Conservation (phyloP, 495 filamentous ascomycete genomes). For the Pseudevernia furfuracea region DNA sequence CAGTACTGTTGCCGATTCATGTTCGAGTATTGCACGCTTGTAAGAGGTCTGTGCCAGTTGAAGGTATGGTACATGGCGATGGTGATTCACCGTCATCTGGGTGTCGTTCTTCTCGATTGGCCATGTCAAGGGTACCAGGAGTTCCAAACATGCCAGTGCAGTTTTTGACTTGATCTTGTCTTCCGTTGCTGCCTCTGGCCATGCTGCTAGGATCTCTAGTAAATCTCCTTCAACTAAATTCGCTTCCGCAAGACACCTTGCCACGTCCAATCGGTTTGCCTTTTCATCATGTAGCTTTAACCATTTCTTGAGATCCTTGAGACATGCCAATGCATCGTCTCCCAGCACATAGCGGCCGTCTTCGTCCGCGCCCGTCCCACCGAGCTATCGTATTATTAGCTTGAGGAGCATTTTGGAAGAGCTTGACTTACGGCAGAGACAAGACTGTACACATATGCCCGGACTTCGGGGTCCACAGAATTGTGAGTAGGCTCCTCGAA, state of each 20-base stretch:
- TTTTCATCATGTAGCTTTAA: constrained; percentile 91
- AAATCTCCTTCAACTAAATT: constrained; percentile 89
- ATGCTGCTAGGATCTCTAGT: constrained; percentile 76
- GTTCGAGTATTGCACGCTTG: constrained; percentile 79
- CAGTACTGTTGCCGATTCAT: constrained; percentile 66
- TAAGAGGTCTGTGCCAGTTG: constrained; percentile 81
- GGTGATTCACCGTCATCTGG: constrained; percentile 86
- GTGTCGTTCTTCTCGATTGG: constrained; percentile 70
- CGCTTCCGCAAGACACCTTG: constrained; percentile 82
- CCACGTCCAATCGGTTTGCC: constrained; percentile 89
- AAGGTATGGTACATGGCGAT: constrained; percentile 80
- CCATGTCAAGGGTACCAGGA: constrained; percentile 94
- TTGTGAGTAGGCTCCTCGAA: constrained; percentile 16
- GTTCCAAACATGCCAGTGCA: constrained; percentile 78
- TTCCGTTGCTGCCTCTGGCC: constrained; percentile 59
- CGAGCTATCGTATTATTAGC: constrained; percentile 54
- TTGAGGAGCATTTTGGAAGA: neutral
- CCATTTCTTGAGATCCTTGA: constrained; percentile 92
- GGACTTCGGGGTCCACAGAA: constrained; percentile 67
- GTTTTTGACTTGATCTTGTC: constrained; percentile 70
- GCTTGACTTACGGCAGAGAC: constrained; percentile 70
- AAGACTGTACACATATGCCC: constrained; percentile 83
- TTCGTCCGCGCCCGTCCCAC: constrained; percentile 73
- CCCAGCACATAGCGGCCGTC: constrained; percentile 80
- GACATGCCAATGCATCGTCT: constrained; percentile 83